A percentile compares a stretch with the other conserved stretches of the same genome.
Conservation (phyloP, 1,284 basidiomycete species). For the Bjerkandera adusta region DNA sequence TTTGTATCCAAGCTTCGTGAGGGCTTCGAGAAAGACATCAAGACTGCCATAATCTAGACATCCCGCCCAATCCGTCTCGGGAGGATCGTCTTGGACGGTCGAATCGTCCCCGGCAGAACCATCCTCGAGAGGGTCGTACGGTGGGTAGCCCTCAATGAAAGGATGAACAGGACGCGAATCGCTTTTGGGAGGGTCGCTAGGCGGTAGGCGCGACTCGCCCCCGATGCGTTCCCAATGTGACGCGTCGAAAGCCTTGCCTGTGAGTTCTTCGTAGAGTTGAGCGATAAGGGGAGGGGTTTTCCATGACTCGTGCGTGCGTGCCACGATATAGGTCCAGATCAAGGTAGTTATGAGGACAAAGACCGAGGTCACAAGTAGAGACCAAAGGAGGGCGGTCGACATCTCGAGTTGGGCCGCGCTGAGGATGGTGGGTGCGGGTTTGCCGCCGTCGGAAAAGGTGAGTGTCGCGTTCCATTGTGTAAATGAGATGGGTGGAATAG, state of each 20-base stretch:
- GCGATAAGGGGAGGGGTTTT: too few relatives aligned
- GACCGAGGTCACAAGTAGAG: too few relatives aligned
- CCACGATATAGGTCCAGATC: too few relatives aligned
- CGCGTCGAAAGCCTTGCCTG: not conserved
- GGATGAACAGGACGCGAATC: not conserved
- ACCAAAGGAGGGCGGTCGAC: too few relatives aligned
- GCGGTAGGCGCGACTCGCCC: not conserved
- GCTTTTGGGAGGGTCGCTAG: not conserved
- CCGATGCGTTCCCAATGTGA: conserved; percentile 2
- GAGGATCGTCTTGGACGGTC: not conserved
- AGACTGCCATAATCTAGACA: not conserved
- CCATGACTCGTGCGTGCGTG: too few relatives aligned
- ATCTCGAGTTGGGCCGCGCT: too few relatives aligned
- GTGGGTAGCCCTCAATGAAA: not conserved
- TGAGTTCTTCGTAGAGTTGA: not conserved
- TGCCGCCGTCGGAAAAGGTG: too few relatives aligned
- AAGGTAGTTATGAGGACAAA: too few relatives aligned
- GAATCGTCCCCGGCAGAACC: not conserved
- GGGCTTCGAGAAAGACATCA: not conserved
- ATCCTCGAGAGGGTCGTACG: not conserved
- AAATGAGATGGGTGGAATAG: too few relatives aligned
- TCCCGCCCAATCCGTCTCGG: not conserved
- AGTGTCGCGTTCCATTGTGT: too few relatives aligned
- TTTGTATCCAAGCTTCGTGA: too few relatives aligned
- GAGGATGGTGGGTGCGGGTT: too few relatives aligned